These are phyloP conservation scores for Blastocystis hominis DNA, from an alignment of 352 stramenopile species.

Conservation along the genomic window DNA sequence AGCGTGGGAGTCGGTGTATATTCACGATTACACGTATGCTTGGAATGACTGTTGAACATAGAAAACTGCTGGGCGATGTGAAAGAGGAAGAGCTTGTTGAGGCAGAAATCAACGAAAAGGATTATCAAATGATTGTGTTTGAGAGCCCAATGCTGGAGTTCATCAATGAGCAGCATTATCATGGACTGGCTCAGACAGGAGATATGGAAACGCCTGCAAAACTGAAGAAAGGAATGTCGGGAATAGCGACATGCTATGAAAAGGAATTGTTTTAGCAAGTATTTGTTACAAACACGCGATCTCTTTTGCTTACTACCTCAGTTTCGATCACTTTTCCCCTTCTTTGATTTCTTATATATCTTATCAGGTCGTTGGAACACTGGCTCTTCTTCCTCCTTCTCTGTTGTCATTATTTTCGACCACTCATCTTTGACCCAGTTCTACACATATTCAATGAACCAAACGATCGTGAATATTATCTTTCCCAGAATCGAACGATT, in stretches of 20 bases:
- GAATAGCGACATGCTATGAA: not conserved
- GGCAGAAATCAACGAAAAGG: not conserved
- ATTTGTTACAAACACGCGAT: not conserved
- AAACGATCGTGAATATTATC: not conserved
- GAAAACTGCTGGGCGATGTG: not conserved
- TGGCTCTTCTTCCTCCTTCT: not conserved
- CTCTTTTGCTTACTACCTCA: not conserved
- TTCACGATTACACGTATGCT: not conserved
- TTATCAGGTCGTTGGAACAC: too few species aligned
- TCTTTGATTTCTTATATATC: too few species aligned
- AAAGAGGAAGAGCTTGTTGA: not conserved
- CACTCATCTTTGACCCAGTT: conserved; percentile 13
- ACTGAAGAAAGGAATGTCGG: not conserved
- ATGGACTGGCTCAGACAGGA: not conserved
- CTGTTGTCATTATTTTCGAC: not conserved
- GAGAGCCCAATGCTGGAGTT: not conserved
- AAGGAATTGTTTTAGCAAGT: not conserved
- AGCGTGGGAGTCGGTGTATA: not conserved
- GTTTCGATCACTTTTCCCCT: too few species aligned
- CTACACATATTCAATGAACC: not conserved
- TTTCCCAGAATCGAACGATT: not conserved
- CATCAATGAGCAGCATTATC: not conserved
- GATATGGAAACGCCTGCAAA: not conserved
- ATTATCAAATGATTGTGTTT: not conserved
- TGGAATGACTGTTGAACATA: not conserved